Base-by-base conservation (phyloP, 176 grass and related monocot genomes). In the Raddia distichophylla region DNA sequence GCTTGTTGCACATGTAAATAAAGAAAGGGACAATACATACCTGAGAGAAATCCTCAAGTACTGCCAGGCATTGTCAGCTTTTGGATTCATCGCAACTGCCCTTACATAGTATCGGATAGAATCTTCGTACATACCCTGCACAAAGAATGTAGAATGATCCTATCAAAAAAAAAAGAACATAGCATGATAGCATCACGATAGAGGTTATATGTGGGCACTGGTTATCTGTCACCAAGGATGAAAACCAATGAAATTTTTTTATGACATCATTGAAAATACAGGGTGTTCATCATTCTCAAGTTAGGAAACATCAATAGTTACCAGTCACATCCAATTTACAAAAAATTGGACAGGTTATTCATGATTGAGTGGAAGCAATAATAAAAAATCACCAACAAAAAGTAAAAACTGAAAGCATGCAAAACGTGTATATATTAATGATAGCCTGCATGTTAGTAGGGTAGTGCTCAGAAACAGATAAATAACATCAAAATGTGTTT, bases 101-200 rank as follows among this genome's bases (percentile, higher is more conserved):
- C 94, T 94, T 57, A 97, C 94, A 91, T 97, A 97, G 85, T 91
- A 97, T 34, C 91, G 84, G 80, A 94, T 97, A 44, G 94, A 97
- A 54, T 97, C 94, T 34, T 97, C 94, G n/a, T 94, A 82, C 62
- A 97, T 80, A 73, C 94, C 94, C 94, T 97, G 67, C 78, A 81
- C 54, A 83, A 82, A 50, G 5, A 85, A 70, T 65, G 50, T 77
- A 34, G 10, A 73, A 84, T 76, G 35, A 6, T 10, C 44, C 1
- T 45, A 45, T 64, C 40, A 54, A 27, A 27, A 27, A 27, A 27
- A 27, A 83, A 82, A 50, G 5, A 85, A 70, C 71, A 44, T 77
- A 34, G 10, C 69, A 84, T 76, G 35, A 6, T 10, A 51, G 2
- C 57, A 45, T 64, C 40, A 54, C 62, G 48, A 35, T 2, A 84